Base-by-base conservation (phyloP, 139 green algal genomes). In the Coccomyxa sp. region DNA sequence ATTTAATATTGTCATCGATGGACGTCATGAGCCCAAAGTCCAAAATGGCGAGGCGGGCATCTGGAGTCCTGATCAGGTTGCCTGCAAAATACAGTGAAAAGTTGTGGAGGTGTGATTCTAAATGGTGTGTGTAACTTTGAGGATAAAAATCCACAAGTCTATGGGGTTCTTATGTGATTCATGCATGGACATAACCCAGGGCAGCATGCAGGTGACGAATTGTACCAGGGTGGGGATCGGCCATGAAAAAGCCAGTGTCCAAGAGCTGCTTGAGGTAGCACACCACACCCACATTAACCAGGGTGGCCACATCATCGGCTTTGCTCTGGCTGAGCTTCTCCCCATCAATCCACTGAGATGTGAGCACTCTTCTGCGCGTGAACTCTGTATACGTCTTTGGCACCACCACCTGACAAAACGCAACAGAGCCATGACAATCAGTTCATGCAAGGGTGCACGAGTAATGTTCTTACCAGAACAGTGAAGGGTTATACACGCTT, bases 221-320 rank as follows among this genome's bases (percentile, higher is more conserved):
- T 74, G 66, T 27, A 74, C 66, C 66, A 30, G 81, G 81, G 45
- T 85, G 82, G 4, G 82, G 82, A 28, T 85, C 76, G 11, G 76
- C 82, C 71, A 63, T 31, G 14, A 77, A 32, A 3, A 30, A 38
- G 71, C 71, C 71, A 1, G 71, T 97, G 81, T 98, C 94, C 58
- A 99, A 92, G 82, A 99, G 91, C 89, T 99, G 96, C 88, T 98
- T 98, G 51, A 99, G 91, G 91, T 98, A 99, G 91, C 93, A 98
- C 83, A 99, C 97, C 45, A 99, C 96, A 51, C 97, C 97, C 57
- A 99, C 80, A 90, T 99, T 99, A 79, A 98, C 95, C 63, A 99
- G 90, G 10, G 88, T 85, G 27, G 94, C 95, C 78, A 99, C 96
- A 83, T 99, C 96, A 83, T 91, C 85, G 13, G 93, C 95, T 59